Evolutionary conservation across 768 basidiomycete genomes (phyloP).

Genomic region (Ramaria sp.): DNA sequence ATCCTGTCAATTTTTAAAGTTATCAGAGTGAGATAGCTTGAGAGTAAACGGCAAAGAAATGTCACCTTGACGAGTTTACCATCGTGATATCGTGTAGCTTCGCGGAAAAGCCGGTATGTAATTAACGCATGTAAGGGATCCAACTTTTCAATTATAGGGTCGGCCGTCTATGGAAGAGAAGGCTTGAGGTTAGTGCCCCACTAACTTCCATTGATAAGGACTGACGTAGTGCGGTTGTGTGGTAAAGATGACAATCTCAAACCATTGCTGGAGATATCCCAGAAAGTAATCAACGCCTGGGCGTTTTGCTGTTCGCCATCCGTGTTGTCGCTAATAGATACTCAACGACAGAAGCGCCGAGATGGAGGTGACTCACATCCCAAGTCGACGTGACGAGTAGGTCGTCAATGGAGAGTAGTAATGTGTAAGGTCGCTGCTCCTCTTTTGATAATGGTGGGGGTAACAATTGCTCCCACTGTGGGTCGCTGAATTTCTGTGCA

Average conservation of each 20-base stretch:
- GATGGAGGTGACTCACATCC: constrained; percentile 59
- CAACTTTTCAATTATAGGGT: constrained; percentile 82
- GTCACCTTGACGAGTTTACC: constrained; percentile 78
- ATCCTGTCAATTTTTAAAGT: constrained; percentile 37
- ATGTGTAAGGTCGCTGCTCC: constrained; percentile 84
- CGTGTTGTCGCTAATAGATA: constrained; percentile 61
- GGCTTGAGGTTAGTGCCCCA: constrained; percentile 2
- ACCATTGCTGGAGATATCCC: constrained; percentile 94
- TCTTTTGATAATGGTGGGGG: constrained; percentile 77
- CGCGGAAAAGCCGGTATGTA: constrained; percentile 84
- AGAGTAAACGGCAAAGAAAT: neutral
- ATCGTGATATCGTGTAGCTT: constrained; percentile 75
- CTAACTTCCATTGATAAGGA: constrained; percentile 12
- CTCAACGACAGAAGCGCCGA: neutral
- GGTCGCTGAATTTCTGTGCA: constrained; percentile 80
- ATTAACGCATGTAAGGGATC: constrained; percentile 90
- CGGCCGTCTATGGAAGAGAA: constrained; percentile 54
- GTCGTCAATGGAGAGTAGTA: constrained; percentile 86
- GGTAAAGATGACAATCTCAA: constrained; percentile 95
- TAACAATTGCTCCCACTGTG: constrained; percentile 84
- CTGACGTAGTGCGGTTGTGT: constrained; percentile 80
- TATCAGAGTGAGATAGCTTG: neutral
- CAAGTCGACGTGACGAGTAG: constrained; percentile 85
- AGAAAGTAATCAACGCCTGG: constrained; percentile 98
- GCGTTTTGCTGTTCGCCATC: constrained; percentile 96